phyloP scores from a whole-genome alignment of 495 filamentous ascomycete species.

The Podospora appendiculata region DNA sequence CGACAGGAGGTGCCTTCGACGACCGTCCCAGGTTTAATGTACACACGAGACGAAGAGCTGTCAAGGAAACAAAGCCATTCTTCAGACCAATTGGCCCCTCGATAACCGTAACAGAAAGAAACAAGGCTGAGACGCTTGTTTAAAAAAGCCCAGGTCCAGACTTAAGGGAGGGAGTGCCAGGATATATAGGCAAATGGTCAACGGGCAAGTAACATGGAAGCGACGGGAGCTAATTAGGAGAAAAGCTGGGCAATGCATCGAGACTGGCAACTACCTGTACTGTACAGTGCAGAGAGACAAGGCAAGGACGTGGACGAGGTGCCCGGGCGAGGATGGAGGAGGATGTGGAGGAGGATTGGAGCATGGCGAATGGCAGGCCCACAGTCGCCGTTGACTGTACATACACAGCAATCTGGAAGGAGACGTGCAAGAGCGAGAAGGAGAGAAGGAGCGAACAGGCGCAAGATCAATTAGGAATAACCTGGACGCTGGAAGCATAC shows the following conservation, averaged over 20 bases:
- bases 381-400: no score
- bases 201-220: slow-evolving; percentile 10
- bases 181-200: slow-evolving; percentile 33
- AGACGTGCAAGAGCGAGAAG: no score
- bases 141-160: slow-evolving; percentile 23
- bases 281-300: neutral
- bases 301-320: neutral
- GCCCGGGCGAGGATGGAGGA: neutral
- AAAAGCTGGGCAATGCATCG: slow-evolving; percentile 6
- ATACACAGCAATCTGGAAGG: no score
- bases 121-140: slow-evolving; percentile 25
- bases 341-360: neutral
- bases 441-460: no score
- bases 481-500: no score
- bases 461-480: no score
- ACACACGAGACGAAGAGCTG: slow-evolving; percentile 12
- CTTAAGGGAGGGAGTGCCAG: slow-evolving; percentile 30
- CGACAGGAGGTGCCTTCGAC: slow-evolving; percentile 10
- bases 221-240: no score
- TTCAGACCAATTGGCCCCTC: slow-evolving; percentile 25
- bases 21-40: slow-evolving; percentile 9
- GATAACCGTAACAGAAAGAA: slow-evolving; percentile 26
- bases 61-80: slow-evolving; percentile 39
- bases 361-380: no score
- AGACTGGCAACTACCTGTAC: slow-evolving; percentile 9